phyloP scores from a whole-genome alignment of 2,329 filamentous ascomycete species.

The Fonsecaea nubica region DNA sequence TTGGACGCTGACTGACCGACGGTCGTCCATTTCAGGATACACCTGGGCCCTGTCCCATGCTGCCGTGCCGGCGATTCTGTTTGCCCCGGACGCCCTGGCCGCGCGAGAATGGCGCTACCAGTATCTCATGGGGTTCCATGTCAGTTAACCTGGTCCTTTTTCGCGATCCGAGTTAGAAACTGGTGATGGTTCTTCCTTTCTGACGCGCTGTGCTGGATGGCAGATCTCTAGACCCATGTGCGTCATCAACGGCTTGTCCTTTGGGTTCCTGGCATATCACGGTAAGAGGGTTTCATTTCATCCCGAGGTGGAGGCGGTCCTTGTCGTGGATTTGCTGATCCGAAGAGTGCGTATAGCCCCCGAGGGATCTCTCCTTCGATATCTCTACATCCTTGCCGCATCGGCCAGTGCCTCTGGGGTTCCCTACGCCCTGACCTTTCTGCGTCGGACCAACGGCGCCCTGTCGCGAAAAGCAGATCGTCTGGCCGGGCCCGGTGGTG shows the following conservation, averaged over 20 bases:
- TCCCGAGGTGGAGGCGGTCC: no score
- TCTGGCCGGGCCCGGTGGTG: constrained; percentile 21
- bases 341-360: constrained; percentile 4
- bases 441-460: constrained; percentile 34
- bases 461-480: constrained; percentile 26
- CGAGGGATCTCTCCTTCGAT: constrained; percentile 13
- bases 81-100: constrained; percentile 14
- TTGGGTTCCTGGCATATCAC: constrained; percentile 32
- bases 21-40: constrained; percentile 24
- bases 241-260: constrained; percentile 27
- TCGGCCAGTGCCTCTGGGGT: constrained; percentile 30
- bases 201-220: not conserved
- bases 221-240: constrained; percentile 33
- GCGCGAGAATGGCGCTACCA: constrained; percentile 29
- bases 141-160: not conserved
- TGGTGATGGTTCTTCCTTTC: not conserved
- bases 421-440: constrained; percentile 34
- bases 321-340: not conserved
- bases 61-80: constrained; percentile 29
- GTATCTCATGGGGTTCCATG: constrained; percentile 30
- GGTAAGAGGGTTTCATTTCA: not conserved
- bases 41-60: constrained; percentile 35
- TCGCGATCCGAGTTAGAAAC: no score
- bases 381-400: constrained; percentile 31
- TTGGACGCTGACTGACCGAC: not conserved